These are phyloP conservation scores for Cyberlindnera lachancei DNA, from an alignment of 805 yeast species.

Conservation along the genomic window DNA sequence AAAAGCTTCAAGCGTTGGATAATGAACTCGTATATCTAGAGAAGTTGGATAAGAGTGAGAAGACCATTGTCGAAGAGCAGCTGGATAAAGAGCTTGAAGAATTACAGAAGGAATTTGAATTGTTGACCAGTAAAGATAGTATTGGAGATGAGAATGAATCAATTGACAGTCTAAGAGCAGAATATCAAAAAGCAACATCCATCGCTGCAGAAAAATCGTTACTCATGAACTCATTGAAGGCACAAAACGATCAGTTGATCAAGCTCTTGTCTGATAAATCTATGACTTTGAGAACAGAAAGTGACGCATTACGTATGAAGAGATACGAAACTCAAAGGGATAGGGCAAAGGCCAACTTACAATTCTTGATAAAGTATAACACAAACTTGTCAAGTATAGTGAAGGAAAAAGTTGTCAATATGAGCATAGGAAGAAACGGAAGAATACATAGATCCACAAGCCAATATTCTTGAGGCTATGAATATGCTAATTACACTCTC, in stretches of 20 bases:
- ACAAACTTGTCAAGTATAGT: constrained; percentile 10
- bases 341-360: constrained; percentile 1
- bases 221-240: constrained; percentile 18
- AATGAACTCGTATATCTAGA: constrained; percentile 1
- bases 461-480: constrained; percentile 15
- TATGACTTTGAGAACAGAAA: constrained; percentile 18
- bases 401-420: constrained; percentile 16
- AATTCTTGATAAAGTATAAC: constrained; percentile 14
- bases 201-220: constrained; percentile 39
- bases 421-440: constrained; percentile 22
- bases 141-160: not conserved
- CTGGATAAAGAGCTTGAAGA: constrained; percentile 25
- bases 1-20: constrained; percentile 4
- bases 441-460: constrained; percentile 23
- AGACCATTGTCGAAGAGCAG: constrained; percentile 25
- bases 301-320: constrained; percentile 1
- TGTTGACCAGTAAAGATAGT: not conserved
- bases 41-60: constrained; percentile 8
- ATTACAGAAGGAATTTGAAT: constrained; percentile 3
- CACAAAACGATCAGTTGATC: constrained; percentile 20
- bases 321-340: not conserved
- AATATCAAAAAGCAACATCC: constrained; percentile 40
- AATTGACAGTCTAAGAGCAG: not conserved
- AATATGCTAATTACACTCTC: too few species aligned
- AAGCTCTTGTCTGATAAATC: constrained; percentile 29